Conservation (phyloP, 257 asterid species). For the Primulina tabacum region DNA sequence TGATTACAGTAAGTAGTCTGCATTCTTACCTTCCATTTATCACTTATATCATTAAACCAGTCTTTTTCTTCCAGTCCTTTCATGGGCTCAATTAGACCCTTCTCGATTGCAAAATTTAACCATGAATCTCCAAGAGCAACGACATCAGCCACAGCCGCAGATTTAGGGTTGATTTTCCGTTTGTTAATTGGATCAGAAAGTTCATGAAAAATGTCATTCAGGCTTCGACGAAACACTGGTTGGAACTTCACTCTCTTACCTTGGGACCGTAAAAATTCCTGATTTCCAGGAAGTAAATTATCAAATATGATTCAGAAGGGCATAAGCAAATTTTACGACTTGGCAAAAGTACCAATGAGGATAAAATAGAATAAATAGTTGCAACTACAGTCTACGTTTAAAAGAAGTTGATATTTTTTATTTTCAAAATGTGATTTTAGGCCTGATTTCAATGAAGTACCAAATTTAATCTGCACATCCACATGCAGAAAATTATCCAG, state of each 20-base stretch:
- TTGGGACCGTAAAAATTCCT: slow-evolving; percentile 80
- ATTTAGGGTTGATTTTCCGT: slow-evolving; percentile 51
- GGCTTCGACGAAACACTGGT: slow-evolving; percentile 67
- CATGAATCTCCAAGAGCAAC: slow-evolving; percentile 89
- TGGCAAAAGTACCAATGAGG: slow-evolving; percentile 1
- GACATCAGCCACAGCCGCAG: slow-evolving; percentile 71
- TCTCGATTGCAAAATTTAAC: slow-evolving; percentile 66
- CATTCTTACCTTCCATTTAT: slow-evolving; percentile 78
- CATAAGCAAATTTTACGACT: not conserved
- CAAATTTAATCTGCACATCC: no score
- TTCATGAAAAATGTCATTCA: slow-evolving; percentile 59
- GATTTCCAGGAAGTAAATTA: slow-evolving; percentile 22
- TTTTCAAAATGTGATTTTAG: no score
- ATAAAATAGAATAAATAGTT: not conserved
- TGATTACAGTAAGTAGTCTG: not conserved
- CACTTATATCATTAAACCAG: slow-evolving; percentile 69
- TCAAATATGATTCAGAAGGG: slow-evolving; percentile 18
- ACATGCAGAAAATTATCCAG: not conserved
- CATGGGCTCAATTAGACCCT: slow-evolving; percentile 77
- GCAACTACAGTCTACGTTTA: not conserved
- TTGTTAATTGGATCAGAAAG: slow-evolving; percentile 47
- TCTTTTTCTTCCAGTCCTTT: slow-evolving; percentile 60
- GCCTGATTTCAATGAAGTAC: not conserved
- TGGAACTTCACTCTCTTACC: slow-evolving; percentile 71
- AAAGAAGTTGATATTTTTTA: not conserved